A percentile compares a stretch with the other conserved stretches of the same genome.
phyloP scores from a whole-genome alignment of 768 basidiomycete species.

The Rhodocollybia butyracea region DNA sequence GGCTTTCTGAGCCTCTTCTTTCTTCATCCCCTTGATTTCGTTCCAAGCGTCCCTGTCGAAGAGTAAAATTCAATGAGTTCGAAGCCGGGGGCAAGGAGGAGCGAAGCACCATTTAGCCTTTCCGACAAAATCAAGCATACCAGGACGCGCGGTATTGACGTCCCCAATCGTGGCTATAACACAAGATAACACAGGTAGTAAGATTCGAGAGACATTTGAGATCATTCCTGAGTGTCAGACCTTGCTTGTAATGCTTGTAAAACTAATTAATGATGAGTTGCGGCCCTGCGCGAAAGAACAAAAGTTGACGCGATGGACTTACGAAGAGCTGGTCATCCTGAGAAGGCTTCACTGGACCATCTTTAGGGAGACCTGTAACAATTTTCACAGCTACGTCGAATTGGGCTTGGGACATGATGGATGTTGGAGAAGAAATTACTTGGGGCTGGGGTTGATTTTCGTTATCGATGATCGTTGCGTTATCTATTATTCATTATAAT shows the following conservation, averaged over 20 bases:
- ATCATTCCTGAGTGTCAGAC: slow-evolving; percentile 37
- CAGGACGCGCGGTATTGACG: slow-evolving; percentile 59
- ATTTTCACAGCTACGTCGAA: slow-evolving; percentile 76
- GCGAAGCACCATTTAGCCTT: slow-evolving; percentile 82
- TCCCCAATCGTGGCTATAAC: slow-evolving; percentile 69
- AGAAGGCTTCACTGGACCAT: slow-evolving; percentile 74
- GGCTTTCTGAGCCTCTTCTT: slow-evolving; percentile 66
- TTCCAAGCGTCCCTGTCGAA: slow-evolving; percentile 92
- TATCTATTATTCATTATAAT: not conserved
- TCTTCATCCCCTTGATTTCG: slow-evolving; percentile 60
- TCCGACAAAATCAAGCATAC: slow-evolving; percentile 80
- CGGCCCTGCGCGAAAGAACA: slow-evolving; percentile 12
- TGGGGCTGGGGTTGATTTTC: not conserved
- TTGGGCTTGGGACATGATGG: slow-evolving; percentile 62
- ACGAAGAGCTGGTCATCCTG: slow-evolving; percentile 79
- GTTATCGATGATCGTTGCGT: too few relatives aligned
- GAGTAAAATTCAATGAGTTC: slow-evolving; percentile 10
- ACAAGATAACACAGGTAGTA: not conserved
- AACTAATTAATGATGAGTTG: slow-evolving; percentile 53
- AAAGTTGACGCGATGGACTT: slow-evolving; percentile 26
- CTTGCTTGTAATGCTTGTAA: slow-evolving; percentile 94
- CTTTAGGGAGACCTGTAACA: slow-evolving; percentile 67
- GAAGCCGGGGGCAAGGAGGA: slow-evolving; percentile 7
- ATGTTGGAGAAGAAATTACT: slow-evolving; percentile 10
- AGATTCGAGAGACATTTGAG: not conserved